Conservation (phyloP, 331 rosid genomes). For the Pyrus hybrid region DNA sequence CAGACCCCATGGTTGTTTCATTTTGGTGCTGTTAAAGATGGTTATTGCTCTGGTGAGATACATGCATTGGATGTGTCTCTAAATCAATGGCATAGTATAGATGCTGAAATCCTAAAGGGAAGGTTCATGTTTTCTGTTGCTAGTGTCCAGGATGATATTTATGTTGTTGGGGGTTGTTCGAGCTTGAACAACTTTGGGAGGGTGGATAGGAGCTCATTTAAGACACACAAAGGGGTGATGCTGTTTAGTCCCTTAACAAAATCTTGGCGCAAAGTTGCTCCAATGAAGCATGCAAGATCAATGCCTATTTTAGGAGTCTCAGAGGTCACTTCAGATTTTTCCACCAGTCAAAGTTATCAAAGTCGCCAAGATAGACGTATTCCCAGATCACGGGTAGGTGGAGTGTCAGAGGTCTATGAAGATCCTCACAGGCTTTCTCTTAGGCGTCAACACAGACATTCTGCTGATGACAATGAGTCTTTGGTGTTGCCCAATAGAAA, state of each 20-base stretch:
- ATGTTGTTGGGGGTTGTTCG: slow-evolving; percentile 91
- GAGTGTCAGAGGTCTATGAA: slow-evolving; percentile 92
- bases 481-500: slow-evolving; percentile 45
- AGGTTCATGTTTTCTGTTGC: slow-evolving; percentile 90
- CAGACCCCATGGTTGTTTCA: slow-evolving; percentile 88
- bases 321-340: slow-evolving; percentile 63
- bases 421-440: slow-evolving; percentile 94
- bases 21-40: slow-evolving; percentile 90
- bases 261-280: slow-evolving; percentile 83
- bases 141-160: slow-evolving; percentile 73
- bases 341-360: slow-evolving; percentile 53
- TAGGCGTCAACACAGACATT: slow-evolving; percentile 63
- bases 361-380: slow-evolving; percentile 74
- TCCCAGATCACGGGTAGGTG: slow-evolving; percentile 67
- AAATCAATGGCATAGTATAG: slow-evolving; percentile 79
- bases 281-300: slow-evolving; percentile 89
- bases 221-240: slow-evolving; percentile 88
- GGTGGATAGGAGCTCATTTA: slow-evolving; percentile 86
- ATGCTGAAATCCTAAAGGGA: slow-evolving; percentile 77
- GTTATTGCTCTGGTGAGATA: slow-evolving; percentile 88
- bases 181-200: slow-evolving; percentile 85
- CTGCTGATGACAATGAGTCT: slow-evolving; percentile 51
- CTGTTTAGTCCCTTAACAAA: slow-evolving; percentile 78
- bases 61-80: slow-evolving; percentile 75
- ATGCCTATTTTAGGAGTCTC: slow-evolving; percentile 74